These are phyloP conservation scores for Penicillium lagena DNA, from an alignment of 495 filamentous ascomycete species.

Conservation along the genomic window DNA sequence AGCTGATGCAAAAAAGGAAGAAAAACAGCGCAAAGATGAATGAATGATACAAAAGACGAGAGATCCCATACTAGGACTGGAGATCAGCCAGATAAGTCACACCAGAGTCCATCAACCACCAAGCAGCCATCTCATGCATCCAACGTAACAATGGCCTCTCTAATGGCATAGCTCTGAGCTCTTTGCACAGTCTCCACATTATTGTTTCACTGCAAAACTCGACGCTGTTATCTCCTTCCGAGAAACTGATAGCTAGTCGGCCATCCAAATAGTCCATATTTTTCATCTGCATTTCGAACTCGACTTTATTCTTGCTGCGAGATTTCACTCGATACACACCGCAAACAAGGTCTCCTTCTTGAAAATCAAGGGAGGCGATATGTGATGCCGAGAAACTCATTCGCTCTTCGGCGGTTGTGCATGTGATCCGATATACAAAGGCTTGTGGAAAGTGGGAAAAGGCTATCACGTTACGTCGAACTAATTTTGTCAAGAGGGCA, in stretches of 20 bases:
- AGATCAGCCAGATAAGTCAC: conserved; percentile 29
- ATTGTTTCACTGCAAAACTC: conserved; percentile 26
- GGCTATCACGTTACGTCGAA: conserved; percentile 29
- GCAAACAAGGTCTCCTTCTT: conserved; percentile 26
- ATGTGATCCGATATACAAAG: conserved; percentile 12
- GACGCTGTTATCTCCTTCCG: conserved; percentile 8
- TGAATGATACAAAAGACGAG: no score
- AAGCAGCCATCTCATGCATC: conserved; percentile 31
- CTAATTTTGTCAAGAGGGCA: conserved; percentile 18
- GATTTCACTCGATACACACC: conserved; percentile 23
- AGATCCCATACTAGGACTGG: no score
- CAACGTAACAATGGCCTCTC: conserved; percentile 19
- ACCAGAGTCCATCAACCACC: conserved; percentile 36
- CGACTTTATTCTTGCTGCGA: conserved; percentile 19
- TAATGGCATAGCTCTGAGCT: conserved; percentile 20
- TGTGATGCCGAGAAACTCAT: conserved; percentile 18
- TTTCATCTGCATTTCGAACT: conserved; percentile 21
- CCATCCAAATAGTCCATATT: conserved; percentile 15
- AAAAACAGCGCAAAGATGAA: no score
- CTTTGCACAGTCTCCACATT: conserved; percentile 25
- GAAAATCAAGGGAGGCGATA: conserved; percentile 20
- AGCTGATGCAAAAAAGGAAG: no score
- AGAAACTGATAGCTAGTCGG: conserved; percentile 20
- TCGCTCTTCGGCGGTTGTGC: conserved; percentile 5
- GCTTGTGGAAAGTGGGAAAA: conserved; percentile 29